Conservation (phyloP, 805 yeast genomes). For the Yueomyces sinensis region DNA sequence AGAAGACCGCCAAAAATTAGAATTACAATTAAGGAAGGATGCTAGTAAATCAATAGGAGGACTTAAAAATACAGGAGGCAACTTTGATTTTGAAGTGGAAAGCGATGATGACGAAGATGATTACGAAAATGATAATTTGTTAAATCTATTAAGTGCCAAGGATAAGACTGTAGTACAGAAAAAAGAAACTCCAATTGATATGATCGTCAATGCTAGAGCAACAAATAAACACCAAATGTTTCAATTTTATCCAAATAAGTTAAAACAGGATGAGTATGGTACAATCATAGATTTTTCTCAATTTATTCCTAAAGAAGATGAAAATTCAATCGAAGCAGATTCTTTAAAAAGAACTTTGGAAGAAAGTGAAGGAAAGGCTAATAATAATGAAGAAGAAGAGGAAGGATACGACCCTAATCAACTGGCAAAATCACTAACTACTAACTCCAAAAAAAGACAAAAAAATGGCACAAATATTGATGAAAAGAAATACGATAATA, state of each 20-base stretch:
- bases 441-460: conserved; percentile 8
- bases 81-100: conserved; percentile 8
- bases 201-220: conserved; percentile 11
- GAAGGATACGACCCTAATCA: conserved; percentile 12
- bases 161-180: conserved; percentile 2
- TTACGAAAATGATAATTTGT: conserved; percentile 23
- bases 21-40: conserved; percentile 23
- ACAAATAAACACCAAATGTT: conserved; percentile 46
- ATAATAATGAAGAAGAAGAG: conserved; percentile 16
- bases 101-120: conserved; percentile 22
- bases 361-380: conserved; percentile 7
- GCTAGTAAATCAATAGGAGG: conserved; percentile 1
- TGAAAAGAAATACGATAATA: conserved; percentile 36
- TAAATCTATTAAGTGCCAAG: conserved; percentile 1
- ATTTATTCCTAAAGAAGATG: conserved; percentile 40
- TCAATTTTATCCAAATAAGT: conserved; percentile 49
- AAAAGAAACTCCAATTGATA: conserved; percentile 19
- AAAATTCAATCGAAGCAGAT: conserved; percentile 22
- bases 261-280: conserved; percentile 80
- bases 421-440: background rate
- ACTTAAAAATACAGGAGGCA: background rate
- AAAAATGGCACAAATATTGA: conserved; percentile 13
- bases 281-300: conserved; percentile 53
- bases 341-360: conserved; percentile 13
- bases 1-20: conserved; percentile 23